Evolutionary conservation across 345 rosid genomes (phyloP), one percentile per base, ranked within the genome.

Genomic region (Euphorbia tirucalli): DNA sequence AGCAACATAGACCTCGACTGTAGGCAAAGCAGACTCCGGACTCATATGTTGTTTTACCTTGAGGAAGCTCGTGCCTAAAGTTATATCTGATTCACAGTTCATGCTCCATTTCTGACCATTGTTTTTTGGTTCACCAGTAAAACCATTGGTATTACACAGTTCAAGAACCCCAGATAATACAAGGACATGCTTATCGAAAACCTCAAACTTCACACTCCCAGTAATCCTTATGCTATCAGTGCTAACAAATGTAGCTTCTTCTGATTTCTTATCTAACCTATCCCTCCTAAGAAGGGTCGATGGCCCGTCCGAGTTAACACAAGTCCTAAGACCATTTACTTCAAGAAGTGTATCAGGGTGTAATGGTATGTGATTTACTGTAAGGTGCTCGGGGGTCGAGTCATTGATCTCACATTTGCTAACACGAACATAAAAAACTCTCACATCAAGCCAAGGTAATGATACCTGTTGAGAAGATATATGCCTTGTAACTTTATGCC

Each of bases 191-290:
- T 66, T 74, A 54, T 79, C 70, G 57, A 65, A 59, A 65, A 74
- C 82, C 28, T 66, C 69, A 11, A 79, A 79, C 44, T 54, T 79
- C 73, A 79, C 69, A 24, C 66, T 60, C 32, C 75, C 75, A 1
- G 66, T 71, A 66, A 54, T 61, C 72, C 78, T 79, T 70, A 66
- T 66, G 24, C 54, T 60, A 56, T 74, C 78, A 13, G 78, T 79
- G 73, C 82, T 74, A 44, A 78, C 82, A 66, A 78, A 78, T 57
- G 75, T 78, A 54, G 78, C 75, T 74, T 78, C 82, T 71, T 78
- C 82, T 5, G 82, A 74, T 71, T 60, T 74, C 67, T 70, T 78
- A 46, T 78, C 82, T 54, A 78, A 30, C 70, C 82, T 65, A 67
- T 74, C 82, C 59, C 78, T 65, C 55, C 82, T 61, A 43, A 74